A percentile compares a stretch with the other conserved stretches of the same genome.
phyloP scores from a whole-genome alignment of 75 land plant species.

The Larix kaempferi region DNA sequence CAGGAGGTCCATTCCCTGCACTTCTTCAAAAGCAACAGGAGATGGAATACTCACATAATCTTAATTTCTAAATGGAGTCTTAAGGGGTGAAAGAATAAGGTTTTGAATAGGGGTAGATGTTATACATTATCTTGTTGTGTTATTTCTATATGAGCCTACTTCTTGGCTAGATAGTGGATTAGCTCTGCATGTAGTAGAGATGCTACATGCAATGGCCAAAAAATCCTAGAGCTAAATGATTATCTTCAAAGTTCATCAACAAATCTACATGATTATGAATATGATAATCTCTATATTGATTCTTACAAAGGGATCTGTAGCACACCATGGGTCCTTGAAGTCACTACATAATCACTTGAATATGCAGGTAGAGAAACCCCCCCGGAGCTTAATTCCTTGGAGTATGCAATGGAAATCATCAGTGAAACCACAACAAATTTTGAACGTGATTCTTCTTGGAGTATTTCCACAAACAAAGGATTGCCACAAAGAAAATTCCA shows the following conservation, averaged over 20 bases:
- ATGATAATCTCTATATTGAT: slow-evolving; percentile 52
- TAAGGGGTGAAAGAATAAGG: slow-evolving; percentile 84
- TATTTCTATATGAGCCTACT: slow-evolving; percentile 91
- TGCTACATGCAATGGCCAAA: slow-evolving; percentile 48
- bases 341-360: slow-evolving; percentile 47
- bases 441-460: neutral
- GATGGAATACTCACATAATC: no score
- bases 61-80: no score
- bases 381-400: slow-evolving; percentile 69
- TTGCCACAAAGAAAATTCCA: neutral
- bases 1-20: no score
- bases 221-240: slow-evolving; percentile 37
- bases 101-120: slow-evolving; percentile 77
- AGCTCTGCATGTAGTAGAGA: slow-evolving; percentile 61
- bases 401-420: slow-evolving; percentile 86
- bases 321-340: slow-evolving; percentile 60
- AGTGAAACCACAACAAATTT: slow-evolving; percentile 7
- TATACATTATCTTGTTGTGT: slow-evolving; percentile 66
- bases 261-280: slow-evolving; percentile 69
- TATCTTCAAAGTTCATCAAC: slow-evolving; percentile 86
- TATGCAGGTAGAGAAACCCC: slow-evolving; percentile 66
- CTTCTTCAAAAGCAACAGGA: no score
- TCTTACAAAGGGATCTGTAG: slow-evolving; percentile 58
- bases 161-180: slow-evolving; percentile 85
- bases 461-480: neutral